These are phyloP conservation scores for Heritiera littoralis DNA, from an alignment of 345 rosid genomes.

Conservation along the genomic window DNA sequence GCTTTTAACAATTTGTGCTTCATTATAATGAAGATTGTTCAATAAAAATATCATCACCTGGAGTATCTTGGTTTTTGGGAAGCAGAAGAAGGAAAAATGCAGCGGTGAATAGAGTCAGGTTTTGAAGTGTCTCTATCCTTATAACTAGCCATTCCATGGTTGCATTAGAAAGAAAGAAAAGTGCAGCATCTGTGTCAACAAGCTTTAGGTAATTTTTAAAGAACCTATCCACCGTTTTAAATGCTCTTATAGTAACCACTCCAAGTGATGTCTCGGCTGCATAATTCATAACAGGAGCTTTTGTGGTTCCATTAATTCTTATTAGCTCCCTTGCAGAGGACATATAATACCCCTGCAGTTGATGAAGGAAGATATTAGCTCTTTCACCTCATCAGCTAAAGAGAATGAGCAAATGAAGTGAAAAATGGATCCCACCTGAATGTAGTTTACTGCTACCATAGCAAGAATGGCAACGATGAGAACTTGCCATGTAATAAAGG, in stretches of 20 bases:
- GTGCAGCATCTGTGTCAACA: constrained; percentile 70
- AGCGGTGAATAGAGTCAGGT: constrained; percentile 63
- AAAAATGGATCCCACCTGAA: constrained; percentile 47
- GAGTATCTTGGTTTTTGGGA: constrained; percentile 60
- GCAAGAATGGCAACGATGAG: constrained; percentile 64
- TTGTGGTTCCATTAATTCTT: constrained; percentile 87
- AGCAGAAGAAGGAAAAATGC: constrained; percentile 69
- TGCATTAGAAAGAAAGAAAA: constrained; percentile 76
- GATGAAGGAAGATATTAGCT: constrained; percentile 19
- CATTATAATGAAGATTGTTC: neutral
- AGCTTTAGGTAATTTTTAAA: constrained; percentile 55
- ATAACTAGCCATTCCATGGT: constrained; percentile 80
- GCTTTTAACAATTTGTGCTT: neutral
- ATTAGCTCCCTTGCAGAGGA: constrained; percentile 80
- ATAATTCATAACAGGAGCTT: constrained; percentile 90
- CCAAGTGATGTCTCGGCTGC: constrained; percentile 90
- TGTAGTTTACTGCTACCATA: constrained; percentile 47
- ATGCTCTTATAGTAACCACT: constrained; percentile 82
- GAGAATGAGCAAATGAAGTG: neutral
- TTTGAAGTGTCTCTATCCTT: constrained; percentile 73
- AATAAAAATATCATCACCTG: constrained; percentile 38
- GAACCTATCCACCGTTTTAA: constrained; percentile 62
- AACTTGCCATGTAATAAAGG: constrained; percentile 82
- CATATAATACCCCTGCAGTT: constrained; percentile 61
- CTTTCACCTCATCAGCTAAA: neutral